Evolutionary conservation across 106 monocot genomes (phyloP).

Genomic region (Platanthera zijinensis): DNA sequence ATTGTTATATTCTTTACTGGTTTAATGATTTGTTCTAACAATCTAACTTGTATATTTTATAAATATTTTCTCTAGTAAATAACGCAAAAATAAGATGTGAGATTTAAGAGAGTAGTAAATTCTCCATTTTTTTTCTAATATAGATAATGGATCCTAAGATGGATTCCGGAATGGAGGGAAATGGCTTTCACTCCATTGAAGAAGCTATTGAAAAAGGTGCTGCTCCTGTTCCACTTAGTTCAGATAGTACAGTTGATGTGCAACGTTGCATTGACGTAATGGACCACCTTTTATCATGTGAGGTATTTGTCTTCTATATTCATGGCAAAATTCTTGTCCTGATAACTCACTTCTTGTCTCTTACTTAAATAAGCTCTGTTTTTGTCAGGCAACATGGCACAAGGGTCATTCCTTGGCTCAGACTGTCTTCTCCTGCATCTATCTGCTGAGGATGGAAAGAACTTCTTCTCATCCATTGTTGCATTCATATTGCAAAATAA

Average conservation of each 20-base stretch:
- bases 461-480: constrained; percentile 85
- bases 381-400: constrained; percentile 94
- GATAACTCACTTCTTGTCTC: not conserved
- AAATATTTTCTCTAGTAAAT: too few species aligned
- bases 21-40: too few species aligned
- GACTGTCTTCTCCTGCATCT: constrained; percentile 95
- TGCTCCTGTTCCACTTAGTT: constrained; percentile 89
- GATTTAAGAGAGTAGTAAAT: not conserved
- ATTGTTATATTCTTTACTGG: too few species aligned
- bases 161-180: constrained; percentile 85
- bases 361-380: constrained; percentile 6
- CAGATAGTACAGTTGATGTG: constrained; percentile 67
- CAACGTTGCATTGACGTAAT: constrained; percentile 81
- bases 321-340: constrained; percentile 5
- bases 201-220: constrained; percentile 89
- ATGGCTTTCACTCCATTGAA: constrained; percentile 71
- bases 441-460: constrained; percentile 85
- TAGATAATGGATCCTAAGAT: constrained; percentile 99
- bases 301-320: constrained; percentile 34
- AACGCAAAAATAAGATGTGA: too few species aligned
- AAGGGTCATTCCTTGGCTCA: constrained; percentile 85
- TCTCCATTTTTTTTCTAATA: constrained; percentile 6
- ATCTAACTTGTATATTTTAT: too few species aligned
- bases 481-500: constrained; percentile 80
- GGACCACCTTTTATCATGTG: constrained; percentile 95